These are phyloP conservation scores for Colletotrichum sp. DNA, from an alignment of 2,329 filamentous ascomycete species.

Conservation along the genomic window DNA sequence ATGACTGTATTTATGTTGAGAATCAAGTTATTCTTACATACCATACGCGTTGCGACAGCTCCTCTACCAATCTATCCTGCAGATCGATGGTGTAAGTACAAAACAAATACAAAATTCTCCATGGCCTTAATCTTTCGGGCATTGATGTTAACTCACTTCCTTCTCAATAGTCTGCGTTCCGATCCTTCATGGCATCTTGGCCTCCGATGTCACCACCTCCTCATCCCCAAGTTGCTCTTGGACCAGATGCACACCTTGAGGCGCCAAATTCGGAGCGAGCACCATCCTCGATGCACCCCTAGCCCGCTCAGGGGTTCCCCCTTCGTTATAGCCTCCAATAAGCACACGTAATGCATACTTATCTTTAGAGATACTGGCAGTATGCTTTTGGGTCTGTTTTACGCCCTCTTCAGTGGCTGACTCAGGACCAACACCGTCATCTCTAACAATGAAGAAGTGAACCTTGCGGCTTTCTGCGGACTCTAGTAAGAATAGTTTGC, in stretches of 20 bases:
- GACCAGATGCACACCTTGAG: neutral
- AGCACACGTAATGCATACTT: neutral
- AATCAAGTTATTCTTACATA: too few relatives aligned
- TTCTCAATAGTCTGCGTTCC: neutral
- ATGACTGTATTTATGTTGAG: too few relatives aligned
- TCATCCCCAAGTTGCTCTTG: neutral
- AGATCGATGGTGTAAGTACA: neutral
- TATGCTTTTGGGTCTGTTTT: neutral
- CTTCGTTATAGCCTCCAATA: neutral
- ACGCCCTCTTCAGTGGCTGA: too few relatives aligned
- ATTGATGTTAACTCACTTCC: neutral
- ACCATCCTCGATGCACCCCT: neutral
- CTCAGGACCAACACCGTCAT: neutral
- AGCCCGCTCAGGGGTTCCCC: neutral
- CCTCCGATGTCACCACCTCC: neutral
- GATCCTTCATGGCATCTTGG: neutral
- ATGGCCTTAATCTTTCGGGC: neutral
- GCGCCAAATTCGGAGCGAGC: neutral
- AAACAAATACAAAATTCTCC: neutral
- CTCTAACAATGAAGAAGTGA: neutral
- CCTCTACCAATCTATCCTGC: rapidly evolving
- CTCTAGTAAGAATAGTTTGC: neutral
- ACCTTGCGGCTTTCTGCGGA: neutral
- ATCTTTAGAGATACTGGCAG: neutral
- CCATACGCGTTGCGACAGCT: too few relatives aligned